phyloP scores from a whole-genome alignment of 495 filamentous ascomycete species.

The Usnea hakonensis region DNA sequence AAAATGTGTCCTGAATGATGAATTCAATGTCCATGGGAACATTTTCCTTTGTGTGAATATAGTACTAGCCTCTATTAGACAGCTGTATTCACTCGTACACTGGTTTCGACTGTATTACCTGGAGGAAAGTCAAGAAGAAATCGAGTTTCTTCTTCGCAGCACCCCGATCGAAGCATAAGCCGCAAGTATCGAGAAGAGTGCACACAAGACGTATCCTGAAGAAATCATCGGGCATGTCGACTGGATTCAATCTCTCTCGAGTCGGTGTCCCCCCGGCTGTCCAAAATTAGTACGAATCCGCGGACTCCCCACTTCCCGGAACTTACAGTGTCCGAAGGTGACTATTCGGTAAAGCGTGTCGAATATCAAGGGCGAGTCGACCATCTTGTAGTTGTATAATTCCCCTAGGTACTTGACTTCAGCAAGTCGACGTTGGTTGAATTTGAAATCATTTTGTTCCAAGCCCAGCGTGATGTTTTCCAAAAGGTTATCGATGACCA shows the following conservation, averaged over 20 bases:
- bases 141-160: slow-evolving; percentile 94
- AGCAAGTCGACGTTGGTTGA: slow-evolving; percentile 90
- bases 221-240: slow-evolving; percentile 90
- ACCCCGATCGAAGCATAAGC: slow-evolving; percentile 91
- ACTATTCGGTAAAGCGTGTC: slow-evolving; percentile 91
- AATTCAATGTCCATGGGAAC: slow-evolving; percentile 98
- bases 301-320: not conserved
- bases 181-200: slow-evolving; percentile 87
- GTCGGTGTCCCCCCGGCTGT: slow-evolving; percentile 68
- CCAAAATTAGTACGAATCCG: not conserved
- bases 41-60: slow-evolving; percentile 86
- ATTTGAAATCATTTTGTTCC: slow-evolving; percentile 95
- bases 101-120: slow-evolving; percentile 35
- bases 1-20: slow-evolving; percentile 86
- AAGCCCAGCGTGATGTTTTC: slow-evolving; percentile 84
- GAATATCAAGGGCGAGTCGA: slow-evolving; percentile 93
- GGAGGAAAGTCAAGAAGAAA: slow-evolving; percentile 95
- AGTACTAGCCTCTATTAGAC: slow-evolving; percentile 55
- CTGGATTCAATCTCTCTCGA: slow-evolving; percentile 60
- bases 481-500: slow-evolving; percentile 79
- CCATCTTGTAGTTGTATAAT: slow-evolving; percentile 95
- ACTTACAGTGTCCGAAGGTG: slow-evolving; percentile 75
- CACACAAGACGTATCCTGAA: slow-evolving; percentile 89
- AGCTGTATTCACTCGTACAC: not conserved
- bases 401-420: slow-evolving; percentile 96